These are phyloP conservation scores for Pythium insidiosum DNA, from an alignment of 352 stramenopile genomes.

Conservation along the genomic window DNA sequence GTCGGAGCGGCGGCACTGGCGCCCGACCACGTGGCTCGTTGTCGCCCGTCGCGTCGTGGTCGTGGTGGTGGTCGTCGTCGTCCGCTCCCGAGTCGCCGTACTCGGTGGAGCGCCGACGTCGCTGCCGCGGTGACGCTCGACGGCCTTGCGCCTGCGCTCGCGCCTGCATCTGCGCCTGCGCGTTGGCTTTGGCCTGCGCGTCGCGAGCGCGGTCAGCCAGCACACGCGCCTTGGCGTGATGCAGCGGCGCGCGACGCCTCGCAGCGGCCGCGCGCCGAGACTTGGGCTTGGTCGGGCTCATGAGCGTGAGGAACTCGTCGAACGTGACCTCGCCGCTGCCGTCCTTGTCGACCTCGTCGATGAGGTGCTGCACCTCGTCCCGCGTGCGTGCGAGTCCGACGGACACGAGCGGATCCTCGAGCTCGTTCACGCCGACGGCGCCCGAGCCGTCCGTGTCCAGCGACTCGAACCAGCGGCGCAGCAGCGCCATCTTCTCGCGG, in stretches of 20 bases:
- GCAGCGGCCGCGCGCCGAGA: conserved; percentile 13
- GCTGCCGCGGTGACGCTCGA: background rate
- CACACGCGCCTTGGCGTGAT: conserved; percentile 30
- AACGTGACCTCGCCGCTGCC: conserved; percentile 66
- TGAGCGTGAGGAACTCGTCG: conserved; percentile 59
- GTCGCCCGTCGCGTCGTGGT: too few relatives aligned
- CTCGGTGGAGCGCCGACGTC: too few relatives aligned
- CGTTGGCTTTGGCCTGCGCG: background rate
- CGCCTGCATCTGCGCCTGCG: too few relatives aligned
- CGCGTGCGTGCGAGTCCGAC: conserved; percentile 68
- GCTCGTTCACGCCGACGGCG: conserved; percentile 72
- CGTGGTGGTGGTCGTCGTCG: too few relatives aligned
- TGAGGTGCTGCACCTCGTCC: conserved; percentile 67
- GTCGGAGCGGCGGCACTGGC: too few relatives aligned
- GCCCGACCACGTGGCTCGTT: too few relatives aligned
- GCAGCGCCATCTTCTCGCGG: conserved; percentile 56
- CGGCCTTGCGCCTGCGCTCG: too few relatives aligned
- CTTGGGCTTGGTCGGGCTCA: conserved; percentile 50
- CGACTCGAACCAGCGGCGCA: conserved; percentile 83
- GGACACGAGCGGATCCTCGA: conserved; percentile 85
- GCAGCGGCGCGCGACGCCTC: conserved; percentile 29
- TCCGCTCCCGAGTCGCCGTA: too few relatives aligned
- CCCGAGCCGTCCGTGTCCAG: conserved; percentile 78
- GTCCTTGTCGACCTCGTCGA: conserved; percentile 61
- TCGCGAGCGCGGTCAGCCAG: background rate